Evolutionary conservation across 441 rosid genomes (phyloP), one percentile per base, ranked within the genome.

Genomic region (Pelargonium myrrhifolium): DNA sequence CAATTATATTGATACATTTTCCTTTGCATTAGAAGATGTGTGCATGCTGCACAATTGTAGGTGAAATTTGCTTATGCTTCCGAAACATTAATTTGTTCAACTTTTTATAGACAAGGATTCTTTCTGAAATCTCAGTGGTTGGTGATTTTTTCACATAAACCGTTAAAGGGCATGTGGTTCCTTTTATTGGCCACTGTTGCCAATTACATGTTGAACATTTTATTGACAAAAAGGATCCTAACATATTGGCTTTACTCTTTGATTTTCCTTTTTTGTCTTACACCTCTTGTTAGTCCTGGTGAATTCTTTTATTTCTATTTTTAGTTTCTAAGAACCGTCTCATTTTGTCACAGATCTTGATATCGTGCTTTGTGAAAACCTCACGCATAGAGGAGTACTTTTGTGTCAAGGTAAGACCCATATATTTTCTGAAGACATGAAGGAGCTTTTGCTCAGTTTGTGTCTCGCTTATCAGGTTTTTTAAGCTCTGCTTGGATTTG

Each of bases 311-410:
- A 66, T 66, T 47, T 56, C 58, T n/a, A 70, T 45, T 62, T 66
- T 24, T 70, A 37, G 62, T 61, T 40, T 68, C 51, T 72, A 17
- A 64, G 47, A 56, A 53, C 24, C 74, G 61, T 58, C 40, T 71
- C 28, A 61, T 82, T n/a, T 66, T 72, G 65, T 71, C 73, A 71
- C 87, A 87, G 93, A 79, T 88, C 65, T 73, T 88, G 66, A 74
- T 88, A 49, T 88, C 89, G 60, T 86, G 90, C 75, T 88, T 88
- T 68, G 90, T 80, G 59, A 88, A 83, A 69, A 88, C 93, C 61
- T 86, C 93, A n/a, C 90, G 70, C 69, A 62, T 80, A 65, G 93
- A 88, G 79, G 93, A 88, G 70, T 86, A 88, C 71, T 79, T 88
- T 0, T 77, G 93, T 64, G 93, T 88, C 69, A 88, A 84, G 90